Evolutionary conservation across 2,329 filamentous ascomycete species (phyloP), one percentile per base, ranked within the genome.

Genomic region (Cladosporium halotolerans): DNA sequence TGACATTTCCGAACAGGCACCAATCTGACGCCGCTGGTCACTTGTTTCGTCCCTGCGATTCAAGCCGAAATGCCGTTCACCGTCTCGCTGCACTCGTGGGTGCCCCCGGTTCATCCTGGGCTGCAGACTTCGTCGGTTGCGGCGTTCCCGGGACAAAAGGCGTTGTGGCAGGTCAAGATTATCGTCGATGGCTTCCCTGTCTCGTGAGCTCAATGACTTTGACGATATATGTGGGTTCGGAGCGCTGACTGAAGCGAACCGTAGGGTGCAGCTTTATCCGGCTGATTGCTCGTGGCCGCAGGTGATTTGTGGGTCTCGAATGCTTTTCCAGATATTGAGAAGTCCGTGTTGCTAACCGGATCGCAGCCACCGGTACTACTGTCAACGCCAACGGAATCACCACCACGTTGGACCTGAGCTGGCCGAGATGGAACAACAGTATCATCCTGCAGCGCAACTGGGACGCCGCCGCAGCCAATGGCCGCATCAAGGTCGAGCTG

Each of bases 71-170:
- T 73, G 28, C 75, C 80, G 0, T 91, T 90, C 68, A 80, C 83
- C 57, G 76, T 91, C 46, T 91, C 88, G 2, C 76, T 92, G 45
- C 87, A 91, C 69, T 84, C 79, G 54, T 92, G 88, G 88, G 31
- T 31, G 23, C 45, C 34, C 11, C 36, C 45, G 32, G 19, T 38
- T 7, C 51, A 53, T 23, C 16, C 42, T 6, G 43, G 36, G 4
- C 19, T 39, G 34, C 16, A 28, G 28, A 7, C 23, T 7, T 28
- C 23, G 23, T 2, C 23, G 23, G 5, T 28, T 7, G 23, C 23
- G 23, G 43, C 38, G 7, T 18, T 34, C 28, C 38, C 43, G 13
- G 79, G 42, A 67, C 77, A 8, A 77, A 52, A 40, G n/a, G 52
- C 60, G 18, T 45, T 60, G 10, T 65, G 62, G 59, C 60, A 86